Base-by-base conservation (phyloP, 1,139 yeast species). In the Geotrichum cucujoidarum region DNA sequence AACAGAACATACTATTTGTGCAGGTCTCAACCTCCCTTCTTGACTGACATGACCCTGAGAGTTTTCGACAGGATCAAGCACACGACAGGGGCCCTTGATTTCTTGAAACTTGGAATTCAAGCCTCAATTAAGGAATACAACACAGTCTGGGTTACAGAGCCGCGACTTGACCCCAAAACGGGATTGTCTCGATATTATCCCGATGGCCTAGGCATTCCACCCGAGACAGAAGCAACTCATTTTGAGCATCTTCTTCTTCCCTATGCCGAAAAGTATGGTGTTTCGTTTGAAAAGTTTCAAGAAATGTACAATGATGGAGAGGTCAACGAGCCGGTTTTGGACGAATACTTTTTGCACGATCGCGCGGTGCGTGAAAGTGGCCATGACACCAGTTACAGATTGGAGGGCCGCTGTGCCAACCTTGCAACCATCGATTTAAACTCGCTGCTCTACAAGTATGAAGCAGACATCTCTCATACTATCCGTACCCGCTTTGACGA, bases 351-450 rank as follows among this genome's bases (percentile, higher is more conserved):
- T 65, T 66, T 86, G 48, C 96, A 92, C 64, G 98, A 92, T 66
- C 76, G 97, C 53, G 97, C 95, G 1, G 95, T 92, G 14, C 78
- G 98, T 61, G 98, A 92, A 67, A 83, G 95, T 40, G 98, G 98
- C 1, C 98, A 92, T 65, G 98, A 92, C 64, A 94, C 97, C 0
- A 76, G 92, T 2, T 89, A 90, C 63, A 75, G 98, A 60, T 71
- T 92, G 48, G 97, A 90, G 68, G 95, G 95, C 31, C 77, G 79
- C 45, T 88, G 95, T 67, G 97, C 96, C 0, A 73, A 85, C 62
- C 70, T 92, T 55, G 97, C 95, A 1, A 92, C 97, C 0, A 83
- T 92, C 48, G 98, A 92, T 64, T 73, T 92, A 60, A 90, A 90
- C 67, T 76, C 95, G 3, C 71, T 94, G 58, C 71, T 92, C 31